Evolutionary conservation across 2,329 filamentous ascomycete species (phyloP).

Genomic region (Beauveria pseudobassiana): DNA sequence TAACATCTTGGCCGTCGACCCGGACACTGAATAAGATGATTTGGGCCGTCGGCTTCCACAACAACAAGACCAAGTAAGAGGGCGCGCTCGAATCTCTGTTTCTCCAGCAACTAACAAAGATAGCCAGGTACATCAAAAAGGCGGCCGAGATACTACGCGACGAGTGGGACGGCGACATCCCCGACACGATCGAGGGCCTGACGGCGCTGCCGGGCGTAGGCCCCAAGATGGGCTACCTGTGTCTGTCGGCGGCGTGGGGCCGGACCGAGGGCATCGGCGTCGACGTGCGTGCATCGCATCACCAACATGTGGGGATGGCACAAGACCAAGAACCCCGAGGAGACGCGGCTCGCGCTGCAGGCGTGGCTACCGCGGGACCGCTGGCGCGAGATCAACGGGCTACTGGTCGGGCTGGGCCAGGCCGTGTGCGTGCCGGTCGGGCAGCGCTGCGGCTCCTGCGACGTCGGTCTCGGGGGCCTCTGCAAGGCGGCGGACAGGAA

Average conservation of each 20-base stretch:
- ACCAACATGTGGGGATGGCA: slow-evolving; percentile 94
- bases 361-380: slow-evolving; percentile 75
- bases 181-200: slow-evolving; percentile 66
- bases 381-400: slow-evolving; percentile 88
- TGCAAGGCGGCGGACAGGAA: slow-evolving; percentile 65
- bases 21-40: slow-evolving; percentile 66
- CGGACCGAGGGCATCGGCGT: slow-evolving; percentile 74
- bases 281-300: slow-evolving; percentile 92
- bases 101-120: neutral
- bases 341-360: slow-evolving; percentile 68
- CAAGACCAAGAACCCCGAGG: slow-evolving; percentile 71
- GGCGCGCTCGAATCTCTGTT: neutral
- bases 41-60: slow-evolving; percentile 83
- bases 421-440: slow-evolving; percentile 76
- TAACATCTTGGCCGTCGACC: slow-evolving; percentile 66
- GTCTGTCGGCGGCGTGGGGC: slow-evolving; percentile 64
- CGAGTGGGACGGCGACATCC: slow-evolving; percentile 67
- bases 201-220: slow-evolving; percentile 78
- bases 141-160: slow-evolving; percentile 67
- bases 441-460: slow-evolving; percentile 77
- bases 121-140: slow-evolving; percentile 56
- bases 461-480: slow-evolving; percentile 65
- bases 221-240: slow-evolving; percentile 91
- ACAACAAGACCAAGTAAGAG: slow-evolving; percentile 74
- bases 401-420: slow-evolving; percentile 85